A percentile compares a stretch with the other conserved stretches of the same genome.
Conservation (phyloP, 306 rosid species). For the Inga laurina region DNA sequence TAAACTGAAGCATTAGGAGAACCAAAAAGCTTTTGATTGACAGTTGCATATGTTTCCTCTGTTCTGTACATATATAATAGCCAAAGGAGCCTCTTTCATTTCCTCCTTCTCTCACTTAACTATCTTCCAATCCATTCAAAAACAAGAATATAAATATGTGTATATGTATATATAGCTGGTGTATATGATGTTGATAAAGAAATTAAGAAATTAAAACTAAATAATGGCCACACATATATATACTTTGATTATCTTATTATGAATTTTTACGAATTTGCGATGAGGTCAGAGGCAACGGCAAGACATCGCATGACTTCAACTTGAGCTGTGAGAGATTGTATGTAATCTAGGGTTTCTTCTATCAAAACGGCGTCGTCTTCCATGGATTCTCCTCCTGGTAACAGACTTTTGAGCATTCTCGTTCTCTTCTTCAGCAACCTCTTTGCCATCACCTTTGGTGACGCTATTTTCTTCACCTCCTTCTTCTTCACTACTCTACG, state of each 20-base stretch:
- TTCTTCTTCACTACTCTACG: slow-evolving; percentile 27
- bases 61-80: slow-evolving; percentile 62
- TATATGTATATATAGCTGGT: not conserved
- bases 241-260: not conserved
- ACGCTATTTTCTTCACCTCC: slow-evolving; percentile 24
- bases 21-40: slow-evolving; percentile 32
- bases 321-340: slow-evolving; percentile 64
- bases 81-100: slow-evolving; percentile 28
- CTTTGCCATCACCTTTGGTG: slow-evolving; percentile 36
- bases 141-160: not conserved
- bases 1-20: slow-evolving; percentile 9
- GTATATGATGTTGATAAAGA: slow-evolving; percentile 16
- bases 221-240: not conserved
- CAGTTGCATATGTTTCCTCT: slow-evolving; percentile 43
- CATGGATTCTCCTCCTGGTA: slow-evolving; percentile 80
- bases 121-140: slow-evolving; percentile 21
- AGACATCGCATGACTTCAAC: slow-evolving; percentile 80
- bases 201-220: not conserved
- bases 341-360: slow-evolving; percentile 89
- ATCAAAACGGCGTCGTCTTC: slow-evolving; percentile 64
- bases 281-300: slow-evolving; percentile 44
- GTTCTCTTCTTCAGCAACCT: slow-evolving; percentile 60
- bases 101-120: slow-evolving; percentile 31
- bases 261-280: slow-evolving; percentile 34
- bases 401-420: slow-evolving; percentile 51